Evolutionary conservation across 768 basidiomycete species (phyloP).

Genomic region (Solioccasus polychromus): DNA sequence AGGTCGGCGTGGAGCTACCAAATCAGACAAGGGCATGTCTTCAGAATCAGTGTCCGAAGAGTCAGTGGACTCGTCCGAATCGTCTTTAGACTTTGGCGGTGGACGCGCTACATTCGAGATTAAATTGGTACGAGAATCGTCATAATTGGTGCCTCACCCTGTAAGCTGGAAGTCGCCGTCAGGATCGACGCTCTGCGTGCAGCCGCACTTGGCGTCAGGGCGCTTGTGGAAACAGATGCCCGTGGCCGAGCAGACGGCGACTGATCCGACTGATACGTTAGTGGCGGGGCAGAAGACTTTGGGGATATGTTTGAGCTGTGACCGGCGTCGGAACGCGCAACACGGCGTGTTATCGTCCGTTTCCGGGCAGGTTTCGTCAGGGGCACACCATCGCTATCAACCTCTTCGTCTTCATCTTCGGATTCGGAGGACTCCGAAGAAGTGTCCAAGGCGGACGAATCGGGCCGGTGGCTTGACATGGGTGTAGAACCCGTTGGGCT

Average conservation of each 20-base stretch:
- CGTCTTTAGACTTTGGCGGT: conserved; percentile 6
- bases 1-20: conserved; percentile 62
- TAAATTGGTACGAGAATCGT: not conserved
- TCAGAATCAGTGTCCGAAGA: conserved; percentile 45
- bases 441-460: conserved; percentile 17
- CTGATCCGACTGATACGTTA: conserved; percentile 14
- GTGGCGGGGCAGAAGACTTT: conserved; percentile 31
- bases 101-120: conserved; percentile 6
- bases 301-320: conserved; percentile 10
- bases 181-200: conserved; percentile 49
- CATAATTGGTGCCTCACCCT: conserved; percentile 26
- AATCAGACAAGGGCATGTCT: conserved; percentile 62
- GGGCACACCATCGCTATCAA: conserved; percentile 34
- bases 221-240: conserved; percentile 59
- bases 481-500: conserved; percentile 5
- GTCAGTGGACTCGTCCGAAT: conserved; percentile 26
- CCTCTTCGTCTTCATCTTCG: conserved; percentile 35
- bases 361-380: conserved; percentile 34
- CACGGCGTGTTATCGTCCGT: conserved; percentile 32
- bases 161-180: conserved; percentile 21
- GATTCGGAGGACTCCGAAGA: conserved; percentile 37
- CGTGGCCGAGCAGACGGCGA: conserved; percentile 31
- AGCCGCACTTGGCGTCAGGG: conserved; percentile 48
- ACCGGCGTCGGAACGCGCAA: conserved; percentile 17
- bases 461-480: conserved; percentile 8